phyloP scores from a whole-genome alignment of 2,329 filamentous ascomycete species.

The Alternaria rosae region DNA sequence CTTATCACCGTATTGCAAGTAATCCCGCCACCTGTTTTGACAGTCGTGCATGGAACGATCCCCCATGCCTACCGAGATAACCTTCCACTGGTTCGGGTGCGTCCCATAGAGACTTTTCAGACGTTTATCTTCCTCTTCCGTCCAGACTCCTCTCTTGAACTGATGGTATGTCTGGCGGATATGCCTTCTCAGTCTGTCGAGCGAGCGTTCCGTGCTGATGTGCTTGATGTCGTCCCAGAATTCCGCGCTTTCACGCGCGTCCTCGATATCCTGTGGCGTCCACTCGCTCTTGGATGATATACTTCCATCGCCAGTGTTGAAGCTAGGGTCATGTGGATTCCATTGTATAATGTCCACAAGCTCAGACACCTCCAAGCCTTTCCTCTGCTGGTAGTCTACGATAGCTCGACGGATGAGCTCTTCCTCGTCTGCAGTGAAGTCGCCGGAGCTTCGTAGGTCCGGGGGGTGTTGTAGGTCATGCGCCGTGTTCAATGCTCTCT shows the following conservation, averaged over 20 bases:
- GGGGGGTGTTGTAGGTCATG: constrained; percentile 23
- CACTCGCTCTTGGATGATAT: neutral
- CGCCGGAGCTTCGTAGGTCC: constrained; percentile 22
- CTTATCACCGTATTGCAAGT: constrained; percentile 65
- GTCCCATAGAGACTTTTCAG: constrained; percentile 57
- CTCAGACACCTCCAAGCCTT: constrained; percentile 18
- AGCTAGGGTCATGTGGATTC: constrained; percentile 1
- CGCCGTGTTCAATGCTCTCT: constrained; percentile 17
- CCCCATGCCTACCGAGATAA: constrained; percentile 66
- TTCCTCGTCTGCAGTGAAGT: constrained; percentile 30
- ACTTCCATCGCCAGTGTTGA: neutral
- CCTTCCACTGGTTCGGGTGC: constrained; percentile 66
- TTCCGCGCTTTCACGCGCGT: constrained; percentile 19
- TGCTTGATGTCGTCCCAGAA: constrained; percentile 46
- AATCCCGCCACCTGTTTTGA: constrained; percentile 74
- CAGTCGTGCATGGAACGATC: constrained; percentile 71
- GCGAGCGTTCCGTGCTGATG: constrained; percentile 43
- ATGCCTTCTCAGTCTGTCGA: constrained; percentile 48
- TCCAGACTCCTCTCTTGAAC: constrained; percentile 69
- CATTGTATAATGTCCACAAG: constrained; percentile 34
- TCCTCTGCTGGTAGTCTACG: constrained; percentile 27
- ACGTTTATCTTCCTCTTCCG: constrained; percentile 64
- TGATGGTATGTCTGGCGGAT: constrained; percentile 72
- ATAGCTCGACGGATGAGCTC: constrained; percentile 35
- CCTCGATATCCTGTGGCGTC: constrained; percentile 2